Evolutionary conservation across 805 yeast genomes (phyloP), one percentile per base, ranked within the genome.

Genomic region (Kodamaea restingae): DNA sequence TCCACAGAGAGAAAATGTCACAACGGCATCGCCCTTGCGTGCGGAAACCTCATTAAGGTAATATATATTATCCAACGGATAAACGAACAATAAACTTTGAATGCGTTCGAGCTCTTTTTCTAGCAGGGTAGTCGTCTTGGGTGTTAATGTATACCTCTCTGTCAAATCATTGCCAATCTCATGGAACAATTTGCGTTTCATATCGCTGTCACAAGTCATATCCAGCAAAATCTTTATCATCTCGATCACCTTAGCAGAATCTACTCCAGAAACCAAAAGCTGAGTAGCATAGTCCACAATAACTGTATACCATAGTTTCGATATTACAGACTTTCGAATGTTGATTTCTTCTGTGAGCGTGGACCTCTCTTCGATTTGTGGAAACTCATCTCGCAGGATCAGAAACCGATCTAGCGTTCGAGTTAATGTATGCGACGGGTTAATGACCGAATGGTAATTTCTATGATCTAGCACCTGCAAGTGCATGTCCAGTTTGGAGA

Each of bases 11-110:
- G 60, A 48, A 4, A 59, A 15, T 6, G 60, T 47, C 8, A 55
- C 42, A 6, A 43, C 42, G 15, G 40, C 34, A 7, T 38, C 40
- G 2, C 42, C 42, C 3, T 45, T 20, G 26, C 50, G 47, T n/a
- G 57, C 24, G 11, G 51, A 46, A 15, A 56, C 25, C 29, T 56
- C 60, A 20, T 46, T 47, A 37, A 56, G 53, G 33, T 49, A 50
- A 39, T 51, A 59, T 3, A 54, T 46, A 38, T 56, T 39, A 14
- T 44, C 41, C 9, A 27, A 18, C 15, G 41, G 40, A 22, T 24
- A 51, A 32, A 6, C 43, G 31, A n/a, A 41, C 40, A 18, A 38
- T 33, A 11, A 26, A 15, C 35, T 34, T n/a, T 45, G 44, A 9
- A 52, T 40, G 2, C 41, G 39, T 9, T 27, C 14, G 25, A 44